Base-by-base conservation (phyloP, 2,329 filamentous ascomycete genomes). In the Amphichorda felina region DNA sequence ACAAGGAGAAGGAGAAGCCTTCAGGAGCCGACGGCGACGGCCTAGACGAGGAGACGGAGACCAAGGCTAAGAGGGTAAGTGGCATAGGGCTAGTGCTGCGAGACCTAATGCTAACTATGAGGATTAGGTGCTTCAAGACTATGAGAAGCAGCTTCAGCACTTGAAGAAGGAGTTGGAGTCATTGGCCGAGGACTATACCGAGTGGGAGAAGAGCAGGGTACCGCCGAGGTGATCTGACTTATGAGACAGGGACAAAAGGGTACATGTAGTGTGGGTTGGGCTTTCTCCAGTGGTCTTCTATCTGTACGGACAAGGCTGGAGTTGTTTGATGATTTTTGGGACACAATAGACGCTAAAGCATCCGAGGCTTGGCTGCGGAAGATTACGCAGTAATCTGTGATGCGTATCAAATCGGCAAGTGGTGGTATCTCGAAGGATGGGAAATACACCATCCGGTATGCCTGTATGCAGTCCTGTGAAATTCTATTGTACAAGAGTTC, bases 61-160 rank as follows among this genome's bases (percentile, higher is more conserved):
- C 66, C 40, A 79, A 80, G 54, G 72, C 82, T 29, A 84, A 84
- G 57, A 83, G 85, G 70, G 82, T 84, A 55, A 48, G 69, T 53
- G 22, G 31, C 6, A 6, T 16, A 8, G 4, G 16, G 15, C 33
- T 28, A 11, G 9, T 16, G n/a, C n/a, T 17, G 18, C 10, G 17
- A 4, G n/a, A 17, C 2, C n/a, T 14, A 17, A 14, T 19, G 35
- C 35, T 38, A 27, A 40, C 30, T 30, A n/a, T 31, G 8, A 8
- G 15, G 31, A 19, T 5, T 42, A 86, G 81, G 79, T 89, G 32
- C 59, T 89, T 47, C 79, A 82, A 48, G 82, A 87, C 50, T 89
- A 88, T 54, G 80, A 88, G 54, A 82, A 79, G 53, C 83, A 89
- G 61, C 66, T 91, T 24, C 66, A 72, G 50, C 80, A 88, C 52